Base-by-base conservation (phyloP, 495 filamentous ascomycete genomes). In the Aspergillus egyptiacus region DNA sequence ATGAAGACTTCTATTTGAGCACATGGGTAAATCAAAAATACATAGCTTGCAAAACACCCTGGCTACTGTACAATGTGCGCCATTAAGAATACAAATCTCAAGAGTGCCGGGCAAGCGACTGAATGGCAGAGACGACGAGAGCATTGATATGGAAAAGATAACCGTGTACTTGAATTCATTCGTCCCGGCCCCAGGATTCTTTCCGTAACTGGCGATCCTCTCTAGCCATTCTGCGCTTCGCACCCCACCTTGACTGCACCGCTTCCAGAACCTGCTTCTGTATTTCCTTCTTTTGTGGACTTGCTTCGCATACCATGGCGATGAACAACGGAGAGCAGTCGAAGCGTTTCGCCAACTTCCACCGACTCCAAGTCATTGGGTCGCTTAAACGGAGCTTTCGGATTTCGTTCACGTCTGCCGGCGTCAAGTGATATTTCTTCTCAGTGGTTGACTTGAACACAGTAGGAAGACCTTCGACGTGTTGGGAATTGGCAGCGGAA, bases 241-340 rank as follows among this genome's bases (percentile, higher is more conserved):
- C 69, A 28, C 89, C 88, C 89, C 88, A 95, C 60, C 76, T 75
- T 42, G 74, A 80, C 69, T 82, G 81, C 19, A 82, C 71, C 13
- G 72, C 76, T 57, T 85, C 82, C 55, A 81, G 49, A 38, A 74
- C 67, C 44, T 71, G 64, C 48, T 87, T 68, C 40, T 79, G 74
- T 18, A 68, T 69, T 46, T 71, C 66, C 59, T 69, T 73, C 65
- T 71, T 75, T 51, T 72, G 58, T 27, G 65, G 64, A 39, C 65
- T 66, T 32, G 71, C 70, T 54, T 74, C 67, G 35, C 70, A 74
- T 30, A 75, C 71, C 65, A 75, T 68, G 8, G 66, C 75, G 48
- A 95, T 78, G 58, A 96, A 95, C 36, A 84, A 68, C 15, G 79
- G 73, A 50, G 78, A 80, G 73, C 89, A 95, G n/a, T 79, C 76